Percentiles rank a stretch among this genome's conserved stretches.
Conservation (phyloP, 805 yeast genomes). For the Starmera amethionina region DNA sequence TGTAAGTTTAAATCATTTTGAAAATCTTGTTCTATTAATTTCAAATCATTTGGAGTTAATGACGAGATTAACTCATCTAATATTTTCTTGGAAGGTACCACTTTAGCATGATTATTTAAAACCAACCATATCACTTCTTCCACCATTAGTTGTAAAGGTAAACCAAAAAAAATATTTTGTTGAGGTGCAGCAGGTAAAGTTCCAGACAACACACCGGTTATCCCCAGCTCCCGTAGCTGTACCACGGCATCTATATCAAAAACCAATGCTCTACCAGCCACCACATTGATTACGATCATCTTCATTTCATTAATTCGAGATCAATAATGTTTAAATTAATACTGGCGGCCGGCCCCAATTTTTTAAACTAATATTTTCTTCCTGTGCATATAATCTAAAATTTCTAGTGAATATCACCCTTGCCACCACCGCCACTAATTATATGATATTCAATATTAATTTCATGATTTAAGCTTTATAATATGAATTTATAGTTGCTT, state of each 20-base stretch:
- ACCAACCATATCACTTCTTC: constrained; percentile 71
- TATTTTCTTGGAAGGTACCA: constrained; percentile 32
- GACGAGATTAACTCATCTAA: constrained; percentile 7
- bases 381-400: too few relatives aligned
- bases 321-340: too few relatives aligned
- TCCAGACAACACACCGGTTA: constrained; percentile 74
- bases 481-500: too few relatives aligned
- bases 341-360: too few relatives aligned
- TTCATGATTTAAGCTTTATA: too few relatives aligned
- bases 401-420: too few relatives aligned
- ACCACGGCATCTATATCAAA: constrained; percentile 49
- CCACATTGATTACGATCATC: constrained; percentile 9
- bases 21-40: constrained; percentile 4
- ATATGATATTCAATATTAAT: too few relatives aligned
- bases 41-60: constrained; percentile 10
- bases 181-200: constrained; percentile 88
- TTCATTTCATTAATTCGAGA: neutral
- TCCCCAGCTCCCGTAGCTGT: constrained; percentile 46
- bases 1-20: constrained; percentile 1
- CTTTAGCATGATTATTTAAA: constrained; percentile 27
- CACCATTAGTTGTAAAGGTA: constrained; percentile 64
- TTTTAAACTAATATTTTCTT: too few relatives aligned
- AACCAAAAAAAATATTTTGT: constrained; percentile 77
- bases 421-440: neutral
- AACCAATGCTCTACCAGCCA: constrained; percentile 40